Conservation (phyloP, 225 moss, liverwort and hornwort species). For the Pseudisothecium myosuroides region DNA sequence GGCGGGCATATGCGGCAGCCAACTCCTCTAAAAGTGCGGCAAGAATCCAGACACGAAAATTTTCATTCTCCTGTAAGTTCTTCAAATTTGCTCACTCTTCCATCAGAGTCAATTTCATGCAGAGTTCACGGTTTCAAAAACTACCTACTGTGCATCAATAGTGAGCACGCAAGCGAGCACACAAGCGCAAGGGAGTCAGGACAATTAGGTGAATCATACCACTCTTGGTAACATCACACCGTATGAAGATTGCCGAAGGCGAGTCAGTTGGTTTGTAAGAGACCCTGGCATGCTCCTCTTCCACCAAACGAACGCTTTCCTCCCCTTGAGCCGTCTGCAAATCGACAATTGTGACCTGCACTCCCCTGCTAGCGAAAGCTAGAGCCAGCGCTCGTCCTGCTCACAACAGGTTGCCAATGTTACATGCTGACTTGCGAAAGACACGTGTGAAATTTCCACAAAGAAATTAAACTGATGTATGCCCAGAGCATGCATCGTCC, state of each 20-base stretch:
- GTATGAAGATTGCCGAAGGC: conserved; percentile 48
- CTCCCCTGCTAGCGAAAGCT: conserved; percentile 50
- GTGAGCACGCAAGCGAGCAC: too few species aligned
- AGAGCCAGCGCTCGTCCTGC: conserved; percentile 56
- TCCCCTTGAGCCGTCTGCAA: conserved; percentile 10
- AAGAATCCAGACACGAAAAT: neutral
- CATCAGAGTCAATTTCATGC: neutral
- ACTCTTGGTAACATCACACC: conserved; percentile 59
- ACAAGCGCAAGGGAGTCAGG: too few species aligned
- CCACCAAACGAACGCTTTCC: conserved; percentile 55
- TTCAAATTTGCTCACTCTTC: neutral
- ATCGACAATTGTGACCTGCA: conserved; percentile 46
- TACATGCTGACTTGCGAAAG: neutral
- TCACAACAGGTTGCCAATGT: neutral
- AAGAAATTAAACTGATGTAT: neutral
- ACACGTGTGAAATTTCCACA: neutral
- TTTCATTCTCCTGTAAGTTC: neutral
- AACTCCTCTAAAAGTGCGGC: neutral
- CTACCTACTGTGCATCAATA: neutral
- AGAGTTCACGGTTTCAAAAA: neutral
- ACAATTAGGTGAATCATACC: neutral
- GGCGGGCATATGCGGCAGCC: conserved; percentile 30
- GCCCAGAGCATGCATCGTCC: neutral
- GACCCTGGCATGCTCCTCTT: conserved; percentile 37
- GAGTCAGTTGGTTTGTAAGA: conserved; percentile 11